Conservation (phyloP, 257 asterid genomes). For the Nicotiana tabacum region DNA sequence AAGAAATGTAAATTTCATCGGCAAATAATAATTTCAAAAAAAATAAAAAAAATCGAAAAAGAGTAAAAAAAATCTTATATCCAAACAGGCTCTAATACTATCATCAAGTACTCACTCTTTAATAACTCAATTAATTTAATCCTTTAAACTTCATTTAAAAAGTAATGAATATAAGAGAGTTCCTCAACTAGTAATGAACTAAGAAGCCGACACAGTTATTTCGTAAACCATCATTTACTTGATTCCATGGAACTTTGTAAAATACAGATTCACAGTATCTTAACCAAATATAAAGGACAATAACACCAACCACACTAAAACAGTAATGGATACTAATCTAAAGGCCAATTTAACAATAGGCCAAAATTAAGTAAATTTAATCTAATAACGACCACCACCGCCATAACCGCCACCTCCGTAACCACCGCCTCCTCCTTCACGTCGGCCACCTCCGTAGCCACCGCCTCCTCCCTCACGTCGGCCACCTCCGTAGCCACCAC, state of each 20-base stretch:
- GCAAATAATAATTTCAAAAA: too few relatives aligned
- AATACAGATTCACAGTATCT: conserved; percentile 2
- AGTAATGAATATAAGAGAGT: too few relatives aligned
- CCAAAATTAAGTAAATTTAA: neutral
- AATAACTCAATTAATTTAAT: too few relatives aligned
- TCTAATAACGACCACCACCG: conserved; percentile 25
- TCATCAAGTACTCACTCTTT: too few relatives aligned
- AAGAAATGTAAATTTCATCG: too few relatives aligned
- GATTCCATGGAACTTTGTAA: neutral
- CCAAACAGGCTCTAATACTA: too few relatives aligned
- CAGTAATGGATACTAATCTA: neutral
- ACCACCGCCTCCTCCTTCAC: conserved; percentile 25
- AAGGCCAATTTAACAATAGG: neutral
- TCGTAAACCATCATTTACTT: neutral
- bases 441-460: conserved; percentile 22
- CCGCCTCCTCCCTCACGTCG: conserved; percentile 34
- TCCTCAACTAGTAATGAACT: too few relatives aligned
- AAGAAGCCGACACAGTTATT: neutral
- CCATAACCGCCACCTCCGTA: conserved; percentile 22
- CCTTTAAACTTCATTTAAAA: too few relatives aligned
- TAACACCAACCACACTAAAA: neutral
- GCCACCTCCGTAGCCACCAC: conserved; percentile 26
- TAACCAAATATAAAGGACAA: neutral
- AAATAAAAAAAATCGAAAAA: too few relatives aligned
- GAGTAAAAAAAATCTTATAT: too few relatives aligned